A percentile compares a stretch with the other conserved stretches of the same genome.
Conservation (phyloP, 73 alveolate genomes). For the Durusdinium trenchii region DNA sequence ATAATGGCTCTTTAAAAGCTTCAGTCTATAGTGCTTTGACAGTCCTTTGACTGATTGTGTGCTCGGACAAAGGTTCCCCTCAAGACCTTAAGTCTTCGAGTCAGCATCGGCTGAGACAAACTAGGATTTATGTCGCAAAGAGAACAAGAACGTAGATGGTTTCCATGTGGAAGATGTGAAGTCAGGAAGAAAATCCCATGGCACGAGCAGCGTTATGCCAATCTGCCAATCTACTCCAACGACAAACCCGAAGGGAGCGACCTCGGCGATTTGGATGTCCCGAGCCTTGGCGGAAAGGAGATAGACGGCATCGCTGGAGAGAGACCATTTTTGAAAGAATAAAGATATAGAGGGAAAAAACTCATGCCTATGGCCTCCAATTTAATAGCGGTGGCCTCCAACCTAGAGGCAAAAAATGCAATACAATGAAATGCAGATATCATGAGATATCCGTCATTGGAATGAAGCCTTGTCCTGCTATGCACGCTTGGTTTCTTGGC, state of each 20-base stretch:
- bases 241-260: not conserved
- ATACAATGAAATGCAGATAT: no score
- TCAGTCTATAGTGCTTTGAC: not conserved
- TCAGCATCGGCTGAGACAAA: no score
- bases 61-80: not conserved
- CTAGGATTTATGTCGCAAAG: not conserved
- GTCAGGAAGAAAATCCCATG: slow-evolving; percentile 68
- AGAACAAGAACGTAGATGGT: not conserved
- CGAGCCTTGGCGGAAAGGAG: slow-evolving; percentile 32
- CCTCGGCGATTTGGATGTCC: slow-evolving; percentile 66
- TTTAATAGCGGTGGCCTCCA: no score
- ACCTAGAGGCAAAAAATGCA: no score
- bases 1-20: not conserved
- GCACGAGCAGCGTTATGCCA: slow-evolving; percentile 89
- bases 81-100: not conserved
- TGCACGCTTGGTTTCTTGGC: no score
- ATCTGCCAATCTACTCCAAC: slow-evolving; percentile 20
- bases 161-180: not conserved
- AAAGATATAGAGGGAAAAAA: no score
- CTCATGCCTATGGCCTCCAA: no score
- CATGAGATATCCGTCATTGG: no score
- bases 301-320: no score
- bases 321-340: no score
- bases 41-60: not conserved
- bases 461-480: no score